phyloP scores from a whole-genome alignment of 1,284 basidiomycete species.

The Thecaphora frezii region DNA sequence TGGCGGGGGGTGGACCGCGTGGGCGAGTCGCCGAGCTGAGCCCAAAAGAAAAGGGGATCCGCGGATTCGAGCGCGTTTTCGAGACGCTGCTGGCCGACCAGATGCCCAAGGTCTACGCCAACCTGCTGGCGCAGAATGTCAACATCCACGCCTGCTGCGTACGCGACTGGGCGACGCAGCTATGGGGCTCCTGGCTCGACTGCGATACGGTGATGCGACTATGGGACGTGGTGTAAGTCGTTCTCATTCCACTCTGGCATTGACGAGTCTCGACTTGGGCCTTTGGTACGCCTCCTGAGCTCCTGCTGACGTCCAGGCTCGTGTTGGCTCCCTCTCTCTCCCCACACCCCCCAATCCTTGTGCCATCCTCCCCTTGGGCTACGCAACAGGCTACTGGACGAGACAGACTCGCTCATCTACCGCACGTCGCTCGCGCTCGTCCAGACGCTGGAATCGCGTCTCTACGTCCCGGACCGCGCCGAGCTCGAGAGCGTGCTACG shows the following conservation, averaged over 20 bases:
- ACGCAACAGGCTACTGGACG: slow-evolving; percentile 31
- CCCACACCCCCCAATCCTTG: not conserved
- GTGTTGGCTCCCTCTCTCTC: not conserved
- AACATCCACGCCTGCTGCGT: slow-evolving; percentile 29
- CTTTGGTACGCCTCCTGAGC: no score
- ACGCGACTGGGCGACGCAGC: slow-evolving; percentile 38
- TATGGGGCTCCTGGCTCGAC: slow-evolving; percentile 46
- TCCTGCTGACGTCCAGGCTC: not conserved
- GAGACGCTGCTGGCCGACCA: slow-evolving; percentile 86
- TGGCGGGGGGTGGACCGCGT: not conserved
- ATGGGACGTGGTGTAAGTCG: slow-evolving; percentile 46
- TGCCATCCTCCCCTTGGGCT: not conserved
- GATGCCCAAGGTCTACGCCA: slow-evolving; percentile 79
- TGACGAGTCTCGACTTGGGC: no score
- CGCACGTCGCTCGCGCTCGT: slow-evolving; percentile 47
- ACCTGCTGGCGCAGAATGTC: slow-evolving; percentile 42
- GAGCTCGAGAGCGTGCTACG: slow-evolving; percentile 41
- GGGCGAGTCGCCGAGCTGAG: slow-evolving; percentile 6
- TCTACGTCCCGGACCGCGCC: slow-evolving; percentile 45
- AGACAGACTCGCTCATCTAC: slow-evolving; percentile 45
- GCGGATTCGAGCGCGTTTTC: slow-evolving; percentile 70
- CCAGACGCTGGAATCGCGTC: slow-evolving; percentile 40
- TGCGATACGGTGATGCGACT: slow-evolving; percentile 47
- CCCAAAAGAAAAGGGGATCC: slow-evolving; percentile 27
- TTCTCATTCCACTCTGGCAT: no score